phyloP scores from a whole-genome alignment of 2,329 filamentous ascomycete species.

The Exophiala bonariae region DNA sequence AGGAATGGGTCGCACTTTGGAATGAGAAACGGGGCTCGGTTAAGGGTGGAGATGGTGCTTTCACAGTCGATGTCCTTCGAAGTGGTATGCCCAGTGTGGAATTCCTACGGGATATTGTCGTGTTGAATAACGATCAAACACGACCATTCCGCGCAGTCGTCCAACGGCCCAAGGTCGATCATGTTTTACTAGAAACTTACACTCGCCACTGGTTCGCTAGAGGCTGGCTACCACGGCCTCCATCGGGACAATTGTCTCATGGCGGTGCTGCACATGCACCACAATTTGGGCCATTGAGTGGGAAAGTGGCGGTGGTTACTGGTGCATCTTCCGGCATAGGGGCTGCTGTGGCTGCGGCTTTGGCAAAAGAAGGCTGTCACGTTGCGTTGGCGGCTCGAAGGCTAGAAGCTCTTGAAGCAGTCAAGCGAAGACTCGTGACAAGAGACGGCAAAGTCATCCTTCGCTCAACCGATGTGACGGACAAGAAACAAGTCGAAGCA shows the following conservation, averaged over 20 bases:
- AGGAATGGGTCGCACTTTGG: slow-evolving; percentile 75
- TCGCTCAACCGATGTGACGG: slow-evolving; percentile 71
- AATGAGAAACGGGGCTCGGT: slow-evolving; percentile 65
- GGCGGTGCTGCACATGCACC: slow-evolving; percentile 46
- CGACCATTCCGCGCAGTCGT: slow-evolving; percentile 59
- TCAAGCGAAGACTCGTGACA: slow-evolving; percentile 61
- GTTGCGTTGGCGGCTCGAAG: slow-evolving; percentile 58
- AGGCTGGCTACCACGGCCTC: slow-evolving; percentile 70
- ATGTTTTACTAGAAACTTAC: slow-evolving; percentile 72
- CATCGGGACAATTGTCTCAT: slow-evolving; percentile 50
- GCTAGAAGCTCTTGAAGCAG: slow-evolving; percentile 64
- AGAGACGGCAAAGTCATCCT: slow-evolving; percentile 66
- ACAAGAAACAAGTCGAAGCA: slow-evolving; percentile 63
- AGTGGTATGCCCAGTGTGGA: slow-evolving; percentile 78
- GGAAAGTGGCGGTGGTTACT: slow-evolving; percentile 39
- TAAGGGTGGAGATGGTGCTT: slow-evolving; percentile 68
- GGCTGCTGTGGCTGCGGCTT: slow-evolving; percentile 33
- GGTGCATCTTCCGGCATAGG: slow-evolving; percentile 40
- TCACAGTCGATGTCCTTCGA: slow-evolving; percentile 76
- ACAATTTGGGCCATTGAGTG: slow-evolving; percentile 52
- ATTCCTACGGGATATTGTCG: slow-evolving; percentile 68
- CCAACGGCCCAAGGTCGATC: slow-evolving; percentile 68
- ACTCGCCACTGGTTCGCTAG: slow-evolving; percentile 77
- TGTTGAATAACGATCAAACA: slow-evolving; percentile 71
- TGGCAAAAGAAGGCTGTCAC: slow-evolving; percentile 45